phyloP scores from a whole-genome alignment of 768 basidiomycete genomes.

The Boletus sp. region DNA sequence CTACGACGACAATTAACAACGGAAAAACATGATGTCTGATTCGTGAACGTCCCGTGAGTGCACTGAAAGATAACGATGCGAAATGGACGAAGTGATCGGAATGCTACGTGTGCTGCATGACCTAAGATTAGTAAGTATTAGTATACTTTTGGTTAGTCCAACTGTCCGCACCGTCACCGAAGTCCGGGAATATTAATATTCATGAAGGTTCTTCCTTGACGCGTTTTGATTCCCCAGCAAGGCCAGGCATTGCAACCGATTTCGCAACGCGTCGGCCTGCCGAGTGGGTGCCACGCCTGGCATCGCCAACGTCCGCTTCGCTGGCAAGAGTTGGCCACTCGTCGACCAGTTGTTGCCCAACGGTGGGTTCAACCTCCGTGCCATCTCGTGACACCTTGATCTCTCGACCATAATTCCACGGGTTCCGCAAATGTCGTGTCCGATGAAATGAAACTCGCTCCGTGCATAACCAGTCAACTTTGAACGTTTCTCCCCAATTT shows the following conservation, averaged over 20 bases:
- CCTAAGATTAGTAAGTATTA: too few relatives aligned
- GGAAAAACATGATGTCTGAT: too few relatives aligned
- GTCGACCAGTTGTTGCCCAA: slow-evolving; percentile 65
- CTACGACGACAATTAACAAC: too few relatives aligned
- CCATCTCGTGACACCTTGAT: slow-evolving; percentile 86
- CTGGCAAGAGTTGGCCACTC: slow-evolving; percentile 56
- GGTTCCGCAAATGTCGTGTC: slow-evolving; percentile 81
- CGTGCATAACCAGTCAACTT: slow-evolving; percentile 78
- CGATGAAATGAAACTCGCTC: slow-evolving; percentile 69
- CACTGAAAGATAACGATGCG: too few relatives aligned
- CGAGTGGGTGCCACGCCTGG: neutral
- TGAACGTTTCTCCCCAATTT: slow-evolving; percentile 77
- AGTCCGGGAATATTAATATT: neutral
- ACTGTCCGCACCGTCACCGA: too few relatives aligned
- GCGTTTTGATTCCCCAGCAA: neutral
- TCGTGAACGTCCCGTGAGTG: too few relatives aligned
- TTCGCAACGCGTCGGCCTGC: slow-evolving; percentile 5
- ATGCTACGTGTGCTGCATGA: too few relatives aligned
- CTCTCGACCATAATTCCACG: slow-evolving; percentile 87
- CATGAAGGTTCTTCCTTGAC: neutral
- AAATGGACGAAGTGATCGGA: too few relatives aligned
- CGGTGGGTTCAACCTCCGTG: slow-evolving; percentile 83
- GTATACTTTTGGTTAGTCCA: too few relatives aligned
- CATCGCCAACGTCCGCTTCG: slow-evolving; percentile 5
- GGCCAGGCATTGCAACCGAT: neutral